Base-by-base conservation (phyloP, 345 rosid genomes). In the Linum lewisii region DNA sequence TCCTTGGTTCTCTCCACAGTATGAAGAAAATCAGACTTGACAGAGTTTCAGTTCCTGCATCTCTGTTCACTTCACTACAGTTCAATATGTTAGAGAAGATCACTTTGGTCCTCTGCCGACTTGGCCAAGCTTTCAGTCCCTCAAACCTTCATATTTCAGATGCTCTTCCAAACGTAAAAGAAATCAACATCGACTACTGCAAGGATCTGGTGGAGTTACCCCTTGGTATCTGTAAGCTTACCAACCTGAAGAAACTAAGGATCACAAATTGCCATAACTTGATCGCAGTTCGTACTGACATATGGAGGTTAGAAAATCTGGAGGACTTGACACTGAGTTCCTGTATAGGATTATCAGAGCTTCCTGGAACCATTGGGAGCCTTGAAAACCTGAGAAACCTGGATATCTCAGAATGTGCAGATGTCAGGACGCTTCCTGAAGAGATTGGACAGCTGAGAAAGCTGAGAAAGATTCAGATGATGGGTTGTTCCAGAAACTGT, bases 391-490 rank as follows among this genome's bases (percentile, higher is more conserved):
- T 65, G 47, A 57, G 49, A 7, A 58, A 8, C 22, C 63, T 65
- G 11, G 69, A 58, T 36, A 20, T 65, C 15, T 58, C 69, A 1
- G 63, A 57, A 11, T 58, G 69, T 59, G 22, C 24, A 1, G 58
- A 19, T 7, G 10, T 51, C n/a, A 4, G 52, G 22, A 58, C 15
- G 14, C 36, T 65, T 29, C 69, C 42, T 8, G 63, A 65, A 16
- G 37, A 34, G 24, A 65, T 65, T 13, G 61, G 61, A 9, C 29
- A 47, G 25, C 55, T 64, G 47, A 19, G 49, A 11, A 57, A 26
- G 11, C 29, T 64, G 34, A 57, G 45, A 14, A 57, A 26, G 61
- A 23, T 73, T 4, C 53, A 57, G 64, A 69, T 73, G 73, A 65
- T 54, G 14, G 70, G 58, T 6, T 69, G 77, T 61, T 65, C 59